A percentile compares a stretch with the other conserved stretches of the same genome.
These are phyloP conservation scores for Xylariaceae sp. DNA, from an alignment of 2,329 filamentous ascomycete species.

Conservation along the genomic window DNA sequence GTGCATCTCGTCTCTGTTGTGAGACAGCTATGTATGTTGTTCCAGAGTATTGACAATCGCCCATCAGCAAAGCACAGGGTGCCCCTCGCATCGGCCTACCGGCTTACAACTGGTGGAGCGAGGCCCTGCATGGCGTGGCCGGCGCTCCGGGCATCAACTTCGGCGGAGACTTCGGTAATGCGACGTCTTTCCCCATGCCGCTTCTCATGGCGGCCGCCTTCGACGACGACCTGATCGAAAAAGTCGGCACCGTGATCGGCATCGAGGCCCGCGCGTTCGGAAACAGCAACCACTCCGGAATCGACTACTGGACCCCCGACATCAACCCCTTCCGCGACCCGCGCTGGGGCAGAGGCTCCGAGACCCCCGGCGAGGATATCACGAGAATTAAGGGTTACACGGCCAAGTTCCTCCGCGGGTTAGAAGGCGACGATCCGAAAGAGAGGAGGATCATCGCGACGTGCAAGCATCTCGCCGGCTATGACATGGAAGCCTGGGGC, in stretches of 20 bases:
- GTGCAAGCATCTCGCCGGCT: constrained; percentile 55
- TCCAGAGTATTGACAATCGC: constrained; percentile 1
- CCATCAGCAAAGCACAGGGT: constrained; percentile 35
- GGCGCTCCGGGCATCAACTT: constrained; percentile 39
- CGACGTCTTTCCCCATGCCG: constrained; percentile 31
- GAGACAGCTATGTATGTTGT: too few relatives aligned
- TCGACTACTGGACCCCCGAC: constrained; percentile 27
- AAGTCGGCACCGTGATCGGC: constrained; percentile 24
- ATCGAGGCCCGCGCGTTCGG: constrained; percentile 30
- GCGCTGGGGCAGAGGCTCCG: constrained; percentile 26
- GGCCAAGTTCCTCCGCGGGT: too few relatives aligned
- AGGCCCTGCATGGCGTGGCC: constrained; percentile 59
- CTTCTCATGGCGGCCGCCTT: constrained; percentile 31
- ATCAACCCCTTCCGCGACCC: constrained; percentile 28
- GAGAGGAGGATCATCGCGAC: constrained; percentile 50
- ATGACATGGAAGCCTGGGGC: constrained; percentile 48
- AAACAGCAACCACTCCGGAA: constrained; percentile 27
- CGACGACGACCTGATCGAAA: constrained; percentile 28
- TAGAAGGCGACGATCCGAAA: too few relatives aligned
- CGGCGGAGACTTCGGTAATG: constrained; percentile 24
- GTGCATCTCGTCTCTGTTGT: background rate
- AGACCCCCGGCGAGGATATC: constrained; percentile 33
- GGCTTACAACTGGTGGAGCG: constrained; percentile 56
- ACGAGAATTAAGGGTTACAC: constrained; percentile 26
- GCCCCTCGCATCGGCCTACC: constrained; percentile 51